Conservation (phyloP, 306 rosid genomes). For the Pueraria montana region DNA sequence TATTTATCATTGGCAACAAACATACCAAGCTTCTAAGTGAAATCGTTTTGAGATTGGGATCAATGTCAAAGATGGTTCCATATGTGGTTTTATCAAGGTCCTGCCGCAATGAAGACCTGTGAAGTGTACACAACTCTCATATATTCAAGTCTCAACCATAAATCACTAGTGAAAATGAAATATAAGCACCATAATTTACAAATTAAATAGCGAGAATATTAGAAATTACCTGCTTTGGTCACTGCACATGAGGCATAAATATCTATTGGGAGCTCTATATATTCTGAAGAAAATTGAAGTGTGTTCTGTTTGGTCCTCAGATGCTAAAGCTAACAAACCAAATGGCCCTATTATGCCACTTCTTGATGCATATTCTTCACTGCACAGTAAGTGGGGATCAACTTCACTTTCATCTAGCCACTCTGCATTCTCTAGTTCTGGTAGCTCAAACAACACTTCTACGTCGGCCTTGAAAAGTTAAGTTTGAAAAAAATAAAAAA, state of each 20-base stretch:
- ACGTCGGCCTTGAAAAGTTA: conserved; percentile 63
- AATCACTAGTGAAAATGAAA: neutral
- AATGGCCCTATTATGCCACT: conserved; percentile 69
- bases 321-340: conserved; percentile 71
- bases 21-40: conserved; percentile 79
- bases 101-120: conserved; percentile 71
- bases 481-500: neutral
- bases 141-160: conserved; percentile 1
- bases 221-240: conserved; percentile 72
- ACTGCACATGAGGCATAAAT: conserved; percentile 75
- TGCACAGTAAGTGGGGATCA: conserved; percentile 64
- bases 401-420: conserved; percentile 48
- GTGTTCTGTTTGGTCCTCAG: conserved; percentile 65
- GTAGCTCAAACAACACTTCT: conserved; percentile 65
- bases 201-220: neutral
- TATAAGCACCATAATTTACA: neutral
- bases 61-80: conserved; percentile 65
- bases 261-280: conserved; percentile 54
- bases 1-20: neutral
- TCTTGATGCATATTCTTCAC: conserved; percentile 53
- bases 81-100: conserved; percentile 67
- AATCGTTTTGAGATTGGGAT: conserved; percentile 52
- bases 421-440: conserved; percentile 57
- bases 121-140: neutral
- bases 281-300: conserved; percentile 67